Conservation (phyloP, 306 rosid genomes). For the Mimosa bimucronata region DNA sequence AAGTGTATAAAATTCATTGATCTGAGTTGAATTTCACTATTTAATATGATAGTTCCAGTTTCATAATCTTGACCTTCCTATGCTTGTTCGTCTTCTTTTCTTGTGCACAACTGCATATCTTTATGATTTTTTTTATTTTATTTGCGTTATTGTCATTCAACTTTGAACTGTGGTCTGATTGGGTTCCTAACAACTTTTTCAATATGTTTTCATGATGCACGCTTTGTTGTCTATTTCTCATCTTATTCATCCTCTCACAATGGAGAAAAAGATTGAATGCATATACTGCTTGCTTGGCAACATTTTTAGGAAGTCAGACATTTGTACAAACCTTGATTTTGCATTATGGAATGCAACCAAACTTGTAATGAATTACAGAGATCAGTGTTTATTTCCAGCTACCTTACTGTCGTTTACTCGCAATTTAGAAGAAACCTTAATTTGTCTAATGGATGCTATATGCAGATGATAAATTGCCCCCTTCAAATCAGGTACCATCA, state of each 20-base stretch:
- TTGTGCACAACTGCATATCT: not conserved
- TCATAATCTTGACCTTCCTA: slow-evolving; percentile 10
- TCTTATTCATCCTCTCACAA: not conserved
- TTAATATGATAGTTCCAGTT: not conserved
- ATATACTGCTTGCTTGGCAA: slow-evolving; percentile 4
- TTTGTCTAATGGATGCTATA: slow-evolving; percentile 18
- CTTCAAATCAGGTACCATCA: slow-evolving; percentile 43
- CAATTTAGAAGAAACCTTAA: not conserved
- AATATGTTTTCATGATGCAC: slow-evolving; percentile 1
- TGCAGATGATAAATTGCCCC: slow-evolving; percentile 46
- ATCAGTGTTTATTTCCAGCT: not conserved
- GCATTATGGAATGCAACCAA: not conserved
- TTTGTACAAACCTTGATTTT: slow-evolving; percentile 7
- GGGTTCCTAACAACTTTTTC: not conserved
- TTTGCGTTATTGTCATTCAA: slow-evolving; percentile 15
- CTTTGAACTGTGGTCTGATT: not conserved
- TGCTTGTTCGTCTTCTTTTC: slow-evolving; percentile 30
- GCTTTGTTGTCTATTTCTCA: not conserved
- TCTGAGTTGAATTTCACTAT: not conserved
- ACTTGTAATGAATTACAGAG: not conserved
- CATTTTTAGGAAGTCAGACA: slow-evolving; percentile 2
- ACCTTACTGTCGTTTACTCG: not conserved
- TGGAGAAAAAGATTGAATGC: slow-evolving; percentile 13
- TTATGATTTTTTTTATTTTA: not conserved
- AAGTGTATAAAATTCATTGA: not conserved